Base-by-base conservation (phyloP, 2,329 filamentous ascomycete species). In the Colletotrichum magnum region DNA sequence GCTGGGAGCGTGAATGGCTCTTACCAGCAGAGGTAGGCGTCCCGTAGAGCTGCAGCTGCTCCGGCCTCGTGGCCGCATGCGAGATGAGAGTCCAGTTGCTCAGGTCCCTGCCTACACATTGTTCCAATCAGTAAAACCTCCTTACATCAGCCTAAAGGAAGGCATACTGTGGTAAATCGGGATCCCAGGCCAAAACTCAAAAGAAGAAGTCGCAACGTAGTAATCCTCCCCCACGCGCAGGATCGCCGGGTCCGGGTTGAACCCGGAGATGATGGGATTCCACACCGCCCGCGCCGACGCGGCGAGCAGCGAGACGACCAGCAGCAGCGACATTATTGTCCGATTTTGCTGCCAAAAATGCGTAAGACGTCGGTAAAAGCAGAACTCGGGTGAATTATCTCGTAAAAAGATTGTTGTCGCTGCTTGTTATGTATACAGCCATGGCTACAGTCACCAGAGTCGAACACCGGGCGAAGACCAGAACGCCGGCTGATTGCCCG, bases 231-330 rank as follows among this genome's bases (percentile, higher is more conserved):
- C 79, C 21, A 87, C 83, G 3, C 85, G 79, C 12, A 87, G 71
- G 47, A 88, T 82, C 1, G 86, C 86, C 0, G 86, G 86, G 71
- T 88, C 86, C 13, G 86, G 83, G 66, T 88, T 87, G 75, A 85
- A 88, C 16, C 86, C 86, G 1, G 85, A 81, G 39, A 88, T 78
- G 21, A 88, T 86, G 1, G 85, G 86, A 70, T 87, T 77, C 51
- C 71, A 64, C 21, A 59, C 56, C 10, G 68, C 64, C 4, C n/a
- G n/a, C 1, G 32, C n/a, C 7, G 57, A 32, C 2, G 16, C 26
- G 9, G 28, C 50, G 12, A 58, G 36, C 2, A 57, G 43, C 41
- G 21, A n/a, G 3, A 26, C 4, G 32, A 12, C 32, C 32, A 36
- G 32, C 9, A 36, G 32, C 32, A 3, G 32, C 3, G 10, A 10